Evolutionary conservation across 768 basidiomycete genomes (phyloP), one percentile per base, ranked within the genome.

Genomic region (Collybia sp.): DNA sequence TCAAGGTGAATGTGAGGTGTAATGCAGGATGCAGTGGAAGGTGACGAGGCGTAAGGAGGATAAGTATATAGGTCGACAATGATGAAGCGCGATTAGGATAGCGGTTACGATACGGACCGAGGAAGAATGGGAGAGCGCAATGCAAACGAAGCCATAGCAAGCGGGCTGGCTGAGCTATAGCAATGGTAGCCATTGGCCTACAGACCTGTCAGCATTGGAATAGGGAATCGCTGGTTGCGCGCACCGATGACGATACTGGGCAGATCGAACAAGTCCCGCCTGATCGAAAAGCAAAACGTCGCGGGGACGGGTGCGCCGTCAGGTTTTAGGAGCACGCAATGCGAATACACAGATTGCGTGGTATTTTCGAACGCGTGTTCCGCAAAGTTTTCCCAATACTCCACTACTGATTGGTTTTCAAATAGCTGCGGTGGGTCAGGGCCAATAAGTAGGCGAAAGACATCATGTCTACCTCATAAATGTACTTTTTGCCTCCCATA

Each of bases 321-420:
- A 5, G 89, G 88, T 61, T 93, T 93, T 52, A 94, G 76, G 37
- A 96, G 64, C 25, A 93, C 88, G 50, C 92, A 93, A 56, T 93
- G 88, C 48, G 90, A 88, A 64, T 93, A 94, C 44, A 98, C 91
- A 1, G 91, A 90, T 67, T 93, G 93, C 32, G 93, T 91, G 43
- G 93, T 92, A 66, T 93, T 96, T 64, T 99, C 95, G 57, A 99
- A 99, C 6, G 96, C 95, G 65, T 97, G 93, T 42, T 85, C 82
- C 19, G 92, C 91, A 62, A 98, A 98, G 64, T 89, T 92, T 66
- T 98, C 96, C 86, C 89, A 93, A 62, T 93, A 93, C 62, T 93
- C 88, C 43, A 96, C 94, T 43, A 85, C 90, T 42, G 93, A 94
- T 63, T 92, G 88, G 62, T 93, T 91, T 69, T 96, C 93, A 61